Evolutionary conservation across 768 basidiomycete species (phyloP).

Genomic region (Amanita brunnescens): DNA sequence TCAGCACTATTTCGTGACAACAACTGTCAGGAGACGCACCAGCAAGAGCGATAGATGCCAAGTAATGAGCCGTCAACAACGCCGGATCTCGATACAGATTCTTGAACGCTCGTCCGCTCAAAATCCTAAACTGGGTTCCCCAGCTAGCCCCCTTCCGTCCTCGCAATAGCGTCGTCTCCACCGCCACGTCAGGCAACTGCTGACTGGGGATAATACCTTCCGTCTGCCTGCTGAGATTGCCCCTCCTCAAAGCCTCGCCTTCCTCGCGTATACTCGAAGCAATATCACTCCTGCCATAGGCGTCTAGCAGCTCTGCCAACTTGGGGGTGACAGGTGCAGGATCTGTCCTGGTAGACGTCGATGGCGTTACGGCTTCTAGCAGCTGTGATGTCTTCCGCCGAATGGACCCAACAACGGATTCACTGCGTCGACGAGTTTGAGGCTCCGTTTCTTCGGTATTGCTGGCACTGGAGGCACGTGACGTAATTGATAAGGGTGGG

Average conservation of each 20-base stretch:
- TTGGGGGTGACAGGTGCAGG: slow-evolving; percentile 41
- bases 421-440: slow-evolving; percentile 33
- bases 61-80: slow-evolving; percentile 84
- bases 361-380: slow-evolving; percentile 44
- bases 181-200: slow-evolving; percentile 56
- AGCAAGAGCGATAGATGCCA: slow-evolving; percentile 75
- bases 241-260: slow-evolving; percentile 38
- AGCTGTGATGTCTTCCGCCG: slow-evolving; percentile 69
- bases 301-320: slow-evolving; percentile 63
- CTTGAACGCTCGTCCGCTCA: slow-evolving; percentile 97
- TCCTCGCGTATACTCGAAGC: slow-evolving; percentile 55
- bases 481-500: slow-evolving; percentile 30
- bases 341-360: slow-evolving; percentile 9
- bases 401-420: slow-evolving; percentile 37
- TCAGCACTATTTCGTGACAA: slow-evolving; percentile 4
- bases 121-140: slow-evolving; percentile 85
- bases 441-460: slow-evolving; percentile 42
- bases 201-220: slow-evolving; percentile 19
- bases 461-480: slow-evolving; percentile 24
- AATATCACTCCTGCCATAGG: slow-evolving; percentile 61
- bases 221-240: slow-evolving; percentile 18
- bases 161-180: slow-evolving; percentile 59
- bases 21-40: slow-evolving; percentile 37
- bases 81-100: slow-evolving; percentile 95
- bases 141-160: slow-evolving; percentile 78